Evolutionary conservation across 805 yeast genomes (phyloP), one percentile per base, ranked within the genome.

Genomic region (Hanseniaspora vineae): DNA sequence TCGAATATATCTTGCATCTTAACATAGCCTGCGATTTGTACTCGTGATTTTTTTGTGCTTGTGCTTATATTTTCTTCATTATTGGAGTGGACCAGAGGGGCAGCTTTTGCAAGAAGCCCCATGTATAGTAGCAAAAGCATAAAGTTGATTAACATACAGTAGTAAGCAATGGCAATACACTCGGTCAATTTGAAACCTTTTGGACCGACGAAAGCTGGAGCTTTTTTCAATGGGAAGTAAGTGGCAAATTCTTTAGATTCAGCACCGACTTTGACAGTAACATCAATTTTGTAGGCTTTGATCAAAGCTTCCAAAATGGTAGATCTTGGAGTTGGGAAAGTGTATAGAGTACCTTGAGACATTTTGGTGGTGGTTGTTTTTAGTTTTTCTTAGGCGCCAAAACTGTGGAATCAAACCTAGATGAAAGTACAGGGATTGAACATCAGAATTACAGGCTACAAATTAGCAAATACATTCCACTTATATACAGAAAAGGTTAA

Each of bases 171-270:
- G 54, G 94, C 89, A 57, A 78, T 69, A 49, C 68, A 70, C 75
- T 84, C 90, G 55, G 75, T 71, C 62, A 84, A 70, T 65, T 81
- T 80, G 73, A 70, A 78, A 52, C 89, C 88, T 63, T 82, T 76
- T 60, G 82, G 80, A 50, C 85, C 88, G 64, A 76, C 56, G 57
- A 81, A 80, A 52, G 85, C 77, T 66, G 94, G 92, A 53, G 70
- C 66, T 66, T 73, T 76, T 49, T 64, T 69, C 62, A 80, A 69
- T 62, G 89, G 87, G 76, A 82, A 84, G 44, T 67, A 56, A 53
- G 68, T 67, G 47, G 60, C 59, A 65, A 59, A 77, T 14, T 54
- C 54, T 18, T 45, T 51, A 23, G 62, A 59, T 49, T 67, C 70
- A 49, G 67, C 68, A 56, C 68, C 71, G 42, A 66, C 71, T 42